A percentile compares a stretch with the other conserved stretches of the same genome.
phyloP scores from a whole-genome alignment of 441 rosid species.

The Dalechampia spathulata region DNA sequence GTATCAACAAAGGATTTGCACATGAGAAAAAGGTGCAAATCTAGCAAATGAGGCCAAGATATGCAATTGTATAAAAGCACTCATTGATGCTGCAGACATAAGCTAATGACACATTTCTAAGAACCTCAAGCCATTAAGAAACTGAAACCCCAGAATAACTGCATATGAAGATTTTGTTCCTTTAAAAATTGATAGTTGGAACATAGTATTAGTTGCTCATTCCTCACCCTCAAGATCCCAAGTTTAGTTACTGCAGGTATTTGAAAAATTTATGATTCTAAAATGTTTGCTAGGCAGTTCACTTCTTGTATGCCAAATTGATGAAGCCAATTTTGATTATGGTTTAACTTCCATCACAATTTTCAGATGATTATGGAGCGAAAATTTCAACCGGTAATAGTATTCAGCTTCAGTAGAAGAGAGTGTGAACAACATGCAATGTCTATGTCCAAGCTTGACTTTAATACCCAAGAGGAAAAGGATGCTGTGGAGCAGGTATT shows the following conservation, averaged over 20 bases:
- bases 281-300: background rate
- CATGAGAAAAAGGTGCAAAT: background rate
- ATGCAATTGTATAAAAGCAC: too few species aligned
- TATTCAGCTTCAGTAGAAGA: constrained; percentile 98
- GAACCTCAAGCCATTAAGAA: background rate
- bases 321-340: background rate
- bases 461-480: constrained; percentile 84
- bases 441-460: constrained; percentile 98
- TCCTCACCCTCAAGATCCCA: background rate
- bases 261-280: too few species aligned
- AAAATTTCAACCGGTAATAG: constrained; percentile 90
- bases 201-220: background rate
- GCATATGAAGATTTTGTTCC: background rate
- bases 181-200: background rate
- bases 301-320: background rate
- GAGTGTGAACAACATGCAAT: constrained; percentile 97
- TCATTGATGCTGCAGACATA: background rate
- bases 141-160: background rate
- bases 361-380: constrained; percentile 96
- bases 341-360: background rate
- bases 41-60: background rate
- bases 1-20: background rate
- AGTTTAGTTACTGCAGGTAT: background rate
- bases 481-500: constrained; percentile 73
- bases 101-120: background rate